phyloP scores from a whole-genome alignment of 108 stramenopile genomes.

The Cyclotella choctawhatcheeana region DNA sequence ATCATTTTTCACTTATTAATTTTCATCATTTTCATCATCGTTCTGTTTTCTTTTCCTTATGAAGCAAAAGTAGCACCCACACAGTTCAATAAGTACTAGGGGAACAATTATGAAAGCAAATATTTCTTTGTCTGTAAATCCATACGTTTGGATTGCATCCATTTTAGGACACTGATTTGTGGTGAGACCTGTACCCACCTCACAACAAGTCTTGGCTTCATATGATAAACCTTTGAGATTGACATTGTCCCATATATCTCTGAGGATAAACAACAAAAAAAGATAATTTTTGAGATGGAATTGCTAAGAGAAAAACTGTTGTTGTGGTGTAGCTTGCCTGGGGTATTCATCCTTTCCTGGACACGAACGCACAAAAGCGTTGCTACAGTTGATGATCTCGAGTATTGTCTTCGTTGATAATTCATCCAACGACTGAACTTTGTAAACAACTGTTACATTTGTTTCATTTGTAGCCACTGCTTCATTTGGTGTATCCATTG shows the following conservation, averaged over 20 bases:
- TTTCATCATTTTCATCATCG: neutral
- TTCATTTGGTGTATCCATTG: neutral
- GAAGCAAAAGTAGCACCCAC: slow-evolving; percentile 47
- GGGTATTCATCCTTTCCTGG: slow-evolving; percentile 49
- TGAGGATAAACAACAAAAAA: too few species aligned
- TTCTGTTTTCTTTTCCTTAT: slow-evolving; percentile 13
- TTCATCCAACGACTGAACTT: neutral
- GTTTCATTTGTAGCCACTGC: slow-evolving; percentile 11
- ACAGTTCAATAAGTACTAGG: slow-evolving; percentile 30
- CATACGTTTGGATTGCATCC: slow-evolving; percentile 17
- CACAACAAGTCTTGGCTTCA: slow-evolving; percentile 24
- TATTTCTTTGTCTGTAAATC: slow-evolving; percentile 29
- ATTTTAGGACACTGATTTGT: slow-evolving; percentile 32
- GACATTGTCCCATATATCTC: slow-evolving; percentile 42
- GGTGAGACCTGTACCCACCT: slow-evolving; percentile 36
- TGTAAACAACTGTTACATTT: neutral
- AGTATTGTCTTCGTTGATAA: neutral
- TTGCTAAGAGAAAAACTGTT: neutral
- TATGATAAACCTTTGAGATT: slow-evolving; percentile 11
- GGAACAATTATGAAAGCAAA: slow-evolving; percentile 39
- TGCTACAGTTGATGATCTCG: slow-evolving; percentile 32
- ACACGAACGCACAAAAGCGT: slow-evolving; percentile 34
- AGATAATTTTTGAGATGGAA: neutral
- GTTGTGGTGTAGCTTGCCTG: neutral
- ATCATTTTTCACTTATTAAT: neutral